Evolutionary conservation across 257 asterid species (phyloP).

Genomic region (Solanum pinnatisectum): DNA sequence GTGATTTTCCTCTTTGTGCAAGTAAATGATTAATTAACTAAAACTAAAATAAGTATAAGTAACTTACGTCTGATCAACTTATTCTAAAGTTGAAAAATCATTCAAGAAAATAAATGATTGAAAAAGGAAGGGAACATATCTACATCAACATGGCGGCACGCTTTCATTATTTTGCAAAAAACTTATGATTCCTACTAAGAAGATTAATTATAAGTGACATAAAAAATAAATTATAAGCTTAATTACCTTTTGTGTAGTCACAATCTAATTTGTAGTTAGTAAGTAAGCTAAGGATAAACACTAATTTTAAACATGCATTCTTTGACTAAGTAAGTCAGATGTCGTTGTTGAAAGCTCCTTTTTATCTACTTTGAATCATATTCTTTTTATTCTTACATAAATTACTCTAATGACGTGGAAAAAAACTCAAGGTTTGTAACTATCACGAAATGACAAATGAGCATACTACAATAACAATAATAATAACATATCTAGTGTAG

Average conservation of each 20-base stretch:
- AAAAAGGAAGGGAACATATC: background rate
- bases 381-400: slow-evolving; percentile 7
- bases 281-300: background rate
- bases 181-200: background rate
- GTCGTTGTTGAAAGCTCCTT: slow-evolving; percentile 30
- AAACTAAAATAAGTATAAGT: background rate
- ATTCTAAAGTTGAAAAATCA: background rate
- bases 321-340: background rate
- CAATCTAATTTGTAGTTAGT: background rate
- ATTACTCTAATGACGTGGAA: background rate
- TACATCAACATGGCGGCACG: slow-evolving; percentile 1
- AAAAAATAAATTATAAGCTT: background rate
- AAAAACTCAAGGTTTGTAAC: background rate
- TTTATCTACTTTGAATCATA: slow-evolving; percentile 10
- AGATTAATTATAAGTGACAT: background rate
- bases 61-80: background rate
- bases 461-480: background rate
- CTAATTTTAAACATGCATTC: background rate
- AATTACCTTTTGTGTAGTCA: background rate
- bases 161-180: background rate
- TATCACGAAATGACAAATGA: slow-evolving; percentile 1
- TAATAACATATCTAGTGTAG: background rate
- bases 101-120: background rate
- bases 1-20: background rate
- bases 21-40: background rate